A percentile compares a stretch with the other conserved stretches of the same genome.
These are phyloP conservation scores for Trametes cubensis DNA, from an alignment of 768 basidiomycete genomes.

Conservation along the genomic window DNA sequence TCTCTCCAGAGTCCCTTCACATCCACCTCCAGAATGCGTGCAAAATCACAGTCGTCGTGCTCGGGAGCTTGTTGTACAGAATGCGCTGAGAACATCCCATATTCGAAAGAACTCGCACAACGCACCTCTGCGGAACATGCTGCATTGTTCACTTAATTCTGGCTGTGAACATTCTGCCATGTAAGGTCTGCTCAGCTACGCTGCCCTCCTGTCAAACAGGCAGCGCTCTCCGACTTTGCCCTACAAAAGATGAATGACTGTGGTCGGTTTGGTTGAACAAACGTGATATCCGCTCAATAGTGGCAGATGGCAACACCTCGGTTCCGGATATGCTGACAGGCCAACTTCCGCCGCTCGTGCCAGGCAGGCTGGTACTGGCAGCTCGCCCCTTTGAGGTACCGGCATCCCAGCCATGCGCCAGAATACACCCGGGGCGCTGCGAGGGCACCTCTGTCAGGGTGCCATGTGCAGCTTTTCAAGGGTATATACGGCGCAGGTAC, in stretches of 20 bases:
- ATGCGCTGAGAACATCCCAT: neutral
- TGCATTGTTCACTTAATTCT: neutral
- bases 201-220: no score
- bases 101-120: neutral
- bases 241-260: no score
- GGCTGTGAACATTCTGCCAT: neutral
- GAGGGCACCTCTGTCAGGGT: no score
- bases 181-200: no score
- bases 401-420: neutral
- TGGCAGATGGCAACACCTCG: neutral
- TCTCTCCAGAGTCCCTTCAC: no score
- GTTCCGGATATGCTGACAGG: slow-evolving; percentile 2
- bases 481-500: neutral
- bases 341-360: neutral
- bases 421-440: neutral
- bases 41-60: no score
- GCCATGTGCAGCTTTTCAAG: neutral
- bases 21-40: no score
- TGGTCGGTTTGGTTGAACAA: no score
- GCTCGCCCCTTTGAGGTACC: neutral
- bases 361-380: neutral
- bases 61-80: neutral
- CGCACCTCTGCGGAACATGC: neutral
- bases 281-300: no score
- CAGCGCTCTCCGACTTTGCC: no score